Evolutionary conservation across 352 stramenopile species (phyloP).

Genomic region (Plasmopara muralis): DNA sequence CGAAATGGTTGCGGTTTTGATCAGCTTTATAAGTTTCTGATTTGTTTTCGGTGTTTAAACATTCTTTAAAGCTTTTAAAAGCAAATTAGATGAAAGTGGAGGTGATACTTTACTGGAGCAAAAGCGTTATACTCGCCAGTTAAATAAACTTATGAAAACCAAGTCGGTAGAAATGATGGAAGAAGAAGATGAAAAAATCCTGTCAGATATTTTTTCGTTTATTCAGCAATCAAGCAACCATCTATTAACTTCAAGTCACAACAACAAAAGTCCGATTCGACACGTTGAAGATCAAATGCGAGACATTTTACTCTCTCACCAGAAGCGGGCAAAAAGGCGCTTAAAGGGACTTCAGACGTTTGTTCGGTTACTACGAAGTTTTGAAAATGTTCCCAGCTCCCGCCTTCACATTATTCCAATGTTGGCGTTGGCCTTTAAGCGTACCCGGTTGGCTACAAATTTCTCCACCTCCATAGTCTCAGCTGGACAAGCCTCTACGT

Average conservation of each 20-base stretch:
- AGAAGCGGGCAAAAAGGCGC: constrained; percentile 36
- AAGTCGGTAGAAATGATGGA: constrained; percentile 74
- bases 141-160: constrained; percentile 62
- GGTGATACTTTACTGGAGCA: constrained; percentile 9
- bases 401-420: constrained; percentile 69
- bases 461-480: neutral
- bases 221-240: constrained; percentile 46
- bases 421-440: constrained; percentile 72
- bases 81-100: constrained; percentile 1
- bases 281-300: constrained; percentile 46
- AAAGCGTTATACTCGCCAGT: constrained; percentile 45
- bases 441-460: constrained; percentile 13
- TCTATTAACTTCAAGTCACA: constrained; percentile 7
- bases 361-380: constrained; percentile 39
- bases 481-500: constrained; percentile 15
- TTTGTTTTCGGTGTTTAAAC: constrained; percentile 17
- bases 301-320: constrained; percentile 42
- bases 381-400: constrained; percentile 48
- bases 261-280: constrained; percentile 1
- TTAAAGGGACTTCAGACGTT: constrained; percentile 68
- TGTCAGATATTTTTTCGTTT: constrained; percentile 77
- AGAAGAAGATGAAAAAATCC: constrained; percentile 80
- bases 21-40: constrained; percentile 5
- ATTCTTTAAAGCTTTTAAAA: constrained; percentile 21
- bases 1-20: neutral